phyloP scores from a whole-genome alignment of 192 early-diverging fungal genomes.

The Backusella westeae region DNA sequence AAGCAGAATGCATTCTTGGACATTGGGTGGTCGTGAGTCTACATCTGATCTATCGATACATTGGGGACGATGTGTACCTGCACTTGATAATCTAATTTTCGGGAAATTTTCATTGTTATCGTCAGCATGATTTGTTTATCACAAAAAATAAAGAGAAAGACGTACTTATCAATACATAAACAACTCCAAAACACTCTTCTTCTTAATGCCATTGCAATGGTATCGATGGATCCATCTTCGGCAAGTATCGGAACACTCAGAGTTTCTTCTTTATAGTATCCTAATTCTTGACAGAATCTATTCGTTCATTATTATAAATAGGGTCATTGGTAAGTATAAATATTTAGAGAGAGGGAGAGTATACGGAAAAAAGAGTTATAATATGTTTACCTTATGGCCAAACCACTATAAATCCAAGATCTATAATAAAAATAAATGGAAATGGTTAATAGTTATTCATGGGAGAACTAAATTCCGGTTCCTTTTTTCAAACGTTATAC shows the following conservation, averaged over 20 bases:
- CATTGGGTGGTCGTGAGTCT: slow-evolving; percentile 23
- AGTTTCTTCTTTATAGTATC: slow-evolving; percentile 47
- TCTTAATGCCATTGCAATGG: slow-evolving; percentile 29
- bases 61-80: slow-evolving; percentile 41
- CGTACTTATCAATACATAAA: slow-evolving; percentile 46
- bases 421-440: background rate
- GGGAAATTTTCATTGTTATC: background rate
- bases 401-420: slow-evolving; percentile 52
- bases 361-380: background rate
- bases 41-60: slow-evolving; percentile 46
- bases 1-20: slow-evolving; percentile 15
- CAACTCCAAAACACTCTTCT: slow-evolving; percentile 51
- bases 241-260: slow-evolving; percentile 28
- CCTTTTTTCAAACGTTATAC: background rate
- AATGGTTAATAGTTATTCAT: background rate
- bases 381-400: slow-evolving; percentile 40
- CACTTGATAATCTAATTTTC: slow-evolving; percentile 26
- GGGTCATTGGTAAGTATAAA: background rate
- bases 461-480: background rate
- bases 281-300: slow-evolving; percentile 44
- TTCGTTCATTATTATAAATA: background rate
- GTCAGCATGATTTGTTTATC: background rate
- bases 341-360: background rate
- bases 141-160: background rate
- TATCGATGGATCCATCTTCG: slow-evolving; percentile 43